Evolutionary conservation across 164 flowering plant species (phyloP), one percentile per base, ranked within the genome.

Genomic region (Annona cherimola): DNA sequence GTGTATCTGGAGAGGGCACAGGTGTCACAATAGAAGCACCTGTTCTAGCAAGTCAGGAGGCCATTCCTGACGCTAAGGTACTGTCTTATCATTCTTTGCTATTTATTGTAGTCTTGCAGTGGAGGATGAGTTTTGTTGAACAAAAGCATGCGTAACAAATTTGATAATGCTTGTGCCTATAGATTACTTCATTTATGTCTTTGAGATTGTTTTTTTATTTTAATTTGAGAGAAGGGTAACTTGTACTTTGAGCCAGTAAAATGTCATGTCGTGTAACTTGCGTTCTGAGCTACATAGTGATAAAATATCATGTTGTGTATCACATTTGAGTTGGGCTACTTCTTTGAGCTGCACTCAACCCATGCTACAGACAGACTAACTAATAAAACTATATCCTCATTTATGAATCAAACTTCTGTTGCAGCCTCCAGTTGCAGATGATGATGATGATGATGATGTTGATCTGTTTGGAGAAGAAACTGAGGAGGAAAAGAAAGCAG

Each of bases 381-480:
- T 45, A 45, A 35, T 12, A 63, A 63, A 39, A 26, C 19, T 7
- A 61, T 19, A 26, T 41, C 43, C 9, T n/a, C 5, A 57, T 57
- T 4, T 39, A 39, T 40, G 44, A 19, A 16, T 39, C 43, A 50
- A 41, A 14, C 42, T 65, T 65, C 68, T 76, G 74, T 83, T 66
- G 69, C 78, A 84, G 90, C 88, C 83, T 9, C 71, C 88, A 57
- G 87, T 82, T 80, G 94, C 76, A 45, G 50, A 45, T 4, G 92
- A 87, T 2, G 94, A 91, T 1, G 88, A 87, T 55, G 98, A 90
- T 45, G 89, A 85, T 54, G 99, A 95, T 79, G 87, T 95, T 39
- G 97, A 95, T 80, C 85, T 95, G 5, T 95, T 95, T 81, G 99
- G 96, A 59, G 99, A 95, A 71, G 97, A 95, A 87, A 93, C 97